Conservation (phyloP, 2,329 filamentous ascomycete species). For the Beauveria sp. region DNA sequence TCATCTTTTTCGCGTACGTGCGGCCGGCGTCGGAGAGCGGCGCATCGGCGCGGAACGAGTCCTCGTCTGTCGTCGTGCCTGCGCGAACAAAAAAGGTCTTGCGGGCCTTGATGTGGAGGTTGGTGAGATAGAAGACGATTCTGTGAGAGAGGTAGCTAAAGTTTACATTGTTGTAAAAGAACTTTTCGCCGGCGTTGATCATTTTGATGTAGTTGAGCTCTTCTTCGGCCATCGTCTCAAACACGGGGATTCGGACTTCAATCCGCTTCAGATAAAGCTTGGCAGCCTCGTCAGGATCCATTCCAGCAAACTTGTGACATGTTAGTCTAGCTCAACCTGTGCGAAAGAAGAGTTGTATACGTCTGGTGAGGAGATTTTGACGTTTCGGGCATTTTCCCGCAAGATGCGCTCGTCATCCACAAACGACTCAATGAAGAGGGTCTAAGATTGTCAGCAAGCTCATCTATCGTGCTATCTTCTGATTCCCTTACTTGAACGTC, state of each 20-base stretch:
- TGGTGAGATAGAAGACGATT: slow-evolving; percentile 97
- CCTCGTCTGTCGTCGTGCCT: slow-evolving; percentile 78
- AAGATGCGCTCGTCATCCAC: slow-evolving; percentile 92
- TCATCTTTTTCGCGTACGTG: slow-evolving; percentile 79
- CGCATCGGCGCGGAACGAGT: slow-evolving; percentile 87
- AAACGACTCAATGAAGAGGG: slow-evolving; percentile 91
- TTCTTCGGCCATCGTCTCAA: slow-evolving; percentile 90
- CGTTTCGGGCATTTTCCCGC: slow-evolving; percentile 90
- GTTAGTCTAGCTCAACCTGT: slow-evolving; percentile 12
- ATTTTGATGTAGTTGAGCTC: slow-evolving; percentile 98
- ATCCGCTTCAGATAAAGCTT: slow-evolving; percentile 87
- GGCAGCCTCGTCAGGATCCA: slow-evolving; percentile 87
- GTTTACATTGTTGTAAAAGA: slow-evolving; percentile 93
- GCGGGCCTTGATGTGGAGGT: slow-evolving; percentile 91
- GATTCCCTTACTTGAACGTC: slow-evolving; percentile 64
- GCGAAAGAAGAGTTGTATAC: slow-evolving; percentile 38
- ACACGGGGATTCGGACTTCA: slow-evolving; percentile 85
- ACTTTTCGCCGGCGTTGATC: slow-evolving; percentile 91
- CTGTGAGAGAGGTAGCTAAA: slow-evolving; percentile 95
- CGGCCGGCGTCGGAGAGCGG: slow-evolving; percentile 72
- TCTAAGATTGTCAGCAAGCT: slow-evolving; percentile 42
- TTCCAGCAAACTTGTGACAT: slow-evolving; percentile 64
- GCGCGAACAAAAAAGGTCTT: slow-evolving; percentile 90
- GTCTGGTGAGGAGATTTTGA: slow-evolving; percentile 96
- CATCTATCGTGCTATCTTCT: background rate